Evolutionary conservation across 108 stramenopile species (phyloP), one percentile per base, ranked within the genome.

Genomic region (Nitzschia inconspicua): DNA sequence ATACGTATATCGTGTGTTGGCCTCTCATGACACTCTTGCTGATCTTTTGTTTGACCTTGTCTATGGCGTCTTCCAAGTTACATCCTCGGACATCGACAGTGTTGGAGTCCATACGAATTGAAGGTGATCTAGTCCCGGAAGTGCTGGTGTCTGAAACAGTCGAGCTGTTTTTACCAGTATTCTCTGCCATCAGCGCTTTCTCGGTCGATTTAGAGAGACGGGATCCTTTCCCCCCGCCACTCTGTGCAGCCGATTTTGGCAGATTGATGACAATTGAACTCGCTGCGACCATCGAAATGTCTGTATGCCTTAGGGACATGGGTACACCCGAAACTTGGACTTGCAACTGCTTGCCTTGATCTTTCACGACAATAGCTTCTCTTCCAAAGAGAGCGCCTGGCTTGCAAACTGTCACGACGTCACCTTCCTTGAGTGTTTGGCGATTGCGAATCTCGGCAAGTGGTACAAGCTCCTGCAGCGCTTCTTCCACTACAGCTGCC

Each of bases 81-180:
- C 57, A 76, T 14, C 91, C 95, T 7, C 90, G 84, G 31, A 88
- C 81, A 46, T 96, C 90, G 30, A 95, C 76, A 18, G 95, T 95
- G 72, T 96, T 96, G 22, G 76, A 68, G 18, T 80, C 72, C 13
- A 76, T 87, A 27, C 88, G 83, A 50, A 93, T 86, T 13, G 69
- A 47, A 9, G 64, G 37, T 29, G 47, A 68, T 20, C 26, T 22
- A 6, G 35, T 18, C 22, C 22, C 50, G 25, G 68, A 30, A 57
- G 70, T 29, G 23, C 32, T 57, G 44, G 44, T 18, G 31, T 42
- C 64, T 35, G 40, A 57, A 6, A 61, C 10, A 31, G 53, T 62
- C 19, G 54, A 52, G 30, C 37, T 49, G 4, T 40, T 22, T 32
- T 14, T 4, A 11, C 16, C 37, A n/a, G 43, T 42, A n/a, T 48